A percentile compares a stretch with the other conserved stretches of the same genome.
phyloP scores from a whole-genome alignment of 805 yeast species.

The Blastobotrys chiropterorum region DNA sequence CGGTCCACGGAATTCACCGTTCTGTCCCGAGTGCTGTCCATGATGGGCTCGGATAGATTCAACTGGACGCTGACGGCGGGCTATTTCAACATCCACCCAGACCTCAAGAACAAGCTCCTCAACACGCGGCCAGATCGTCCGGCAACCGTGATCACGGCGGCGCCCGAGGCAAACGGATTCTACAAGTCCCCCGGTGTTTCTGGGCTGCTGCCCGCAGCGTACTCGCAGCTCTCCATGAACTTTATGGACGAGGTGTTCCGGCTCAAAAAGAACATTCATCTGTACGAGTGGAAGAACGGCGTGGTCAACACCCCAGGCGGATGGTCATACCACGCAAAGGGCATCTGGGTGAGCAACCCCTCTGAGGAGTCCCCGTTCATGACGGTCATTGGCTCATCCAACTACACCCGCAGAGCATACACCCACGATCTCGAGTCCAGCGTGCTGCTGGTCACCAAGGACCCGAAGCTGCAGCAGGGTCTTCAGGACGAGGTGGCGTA shows the following conservation, averaged over 20 bases:
- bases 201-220: constrained; percentile 78
- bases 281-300: constrained; percentile 86
- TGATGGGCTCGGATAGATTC: constrained; percentile 46
- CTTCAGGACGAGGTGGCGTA: constrained; percentile 63
- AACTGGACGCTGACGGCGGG: constrained; percentile 94
- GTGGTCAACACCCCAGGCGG: constrained; percentile 74
- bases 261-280: constrained; percentile 41
- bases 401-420: constrained; percentile 87
- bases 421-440: constrained; percentile 83
- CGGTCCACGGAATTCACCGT: constrained; percentile 79
- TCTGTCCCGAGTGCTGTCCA: constrained; percentile 53
- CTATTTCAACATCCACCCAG: constrained; percentile 85
- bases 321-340: constrained; percentile 98
- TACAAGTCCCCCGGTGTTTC: constrained; percentile 79
- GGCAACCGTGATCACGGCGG: constrained; percentile 83
- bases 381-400: constrained; percentile 87
- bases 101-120: constrained; percentile 54
- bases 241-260: constrained; percentile 41
- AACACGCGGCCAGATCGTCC: constrained; percentile 41
- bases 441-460: constrained; percentile 70
- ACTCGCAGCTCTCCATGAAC: constrained; percentile 62
- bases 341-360: constrained; percentile 73
- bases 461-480: constrained; percentile 45
- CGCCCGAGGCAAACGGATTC: constrained; percentile 92
- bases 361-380: constrained; percentile 55